Evolutionary conservation across 2,329 filamentous ascomycete genomes (phyloP), one percentile per base, ranked within the genome.

Genomic region (Tolypocladium pustulatum): DNA sequence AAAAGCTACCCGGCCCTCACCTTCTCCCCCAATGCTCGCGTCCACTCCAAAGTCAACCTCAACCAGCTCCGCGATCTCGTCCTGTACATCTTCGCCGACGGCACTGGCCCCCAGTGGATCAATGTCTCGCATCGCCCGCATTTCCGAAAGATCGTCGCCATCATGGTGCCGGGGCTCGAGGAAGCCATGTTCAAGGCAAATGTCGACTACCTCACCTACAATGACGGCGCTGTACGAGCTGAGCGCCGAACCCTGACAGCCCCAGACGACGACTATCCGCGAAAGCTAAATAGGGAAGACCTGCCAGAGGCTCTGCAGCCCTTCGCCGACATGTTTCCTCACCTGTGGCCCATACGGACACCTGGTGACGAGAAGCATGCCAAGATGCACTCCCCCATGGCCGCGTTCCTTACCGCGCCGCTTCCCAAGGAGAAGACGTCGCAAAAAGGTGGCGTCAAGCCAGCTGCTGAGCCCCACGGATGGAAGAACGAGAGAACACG

Each of bases 141-240:
- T 60, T 85, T 89, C 65, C 77, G 84, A 62, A 95, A 94, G 74
- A 88, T 95, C 36, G 92, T 97, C 36, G 83, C 90, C 46, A 76
- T 99, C 64, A 93, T 97, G 89, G 86, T 97, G 13, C 94, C 94
- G 13, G 94, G 94, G 0, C 75, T 99, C 30, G 93, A 97, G 69
- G 83, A 90, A 67, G 88, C 85, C 62, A 94, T 97, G 89, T 96
- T 97, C 74, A 84, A 88, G 70, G 80, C 83, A 15, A 69, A 73
- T 41, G 77, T 81, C 41, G 74, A 84, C 62, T 80, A 79, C 55
- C 68, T 72, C 12, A 73, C 68, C 1, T 83, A 79, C 66, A 76
- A 78, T 51, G 69, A 66, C 59, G 61, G 65, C 25, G 69, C 70
- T 55, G 67, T 69, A 38, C 67, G 74, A 22, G 68, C 55, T 15